phyloP scores from a whole-genome alignment of 2,329 filamentous ascomycete species.

The Gnomoniopsis smithogilvyi region DNA sequence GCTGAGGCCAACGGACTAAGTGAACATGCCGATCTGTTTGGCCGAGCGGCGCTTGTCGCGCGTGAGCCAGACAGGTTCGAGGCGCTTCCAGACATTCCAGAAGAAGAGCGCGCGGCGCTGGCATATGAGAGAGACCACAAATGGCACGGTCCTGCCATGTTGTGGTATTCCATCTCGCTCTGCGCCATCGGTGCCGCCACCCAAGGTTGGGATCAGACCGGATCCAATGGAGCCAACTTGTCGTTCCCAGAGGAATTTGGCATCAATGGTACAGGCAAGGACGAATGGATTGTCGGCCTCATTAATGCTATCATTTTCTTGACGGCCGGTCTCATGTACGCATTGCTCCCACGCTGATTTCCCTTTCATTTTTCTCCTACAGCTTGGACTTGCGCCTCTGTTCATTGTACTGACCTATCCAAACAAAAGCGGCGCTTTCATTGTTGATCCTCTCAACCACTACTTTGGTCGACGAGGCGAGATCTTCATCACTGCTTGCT shows the following conservation, averaged over 20 bases:
- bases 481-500: conserved; percentile 73
- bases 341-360: conserved; percentile 45
- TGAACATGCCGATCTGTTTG: conserved; percentile 56
- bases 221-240: conserved; percentile 47
- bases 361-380: no score
- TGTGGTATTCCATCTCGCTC: conserved; percentile 61
- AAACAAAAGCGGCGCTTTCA: conserved; percentile 38
- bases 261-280: conserved; percentile 35
- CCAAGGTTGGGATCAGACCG: conserved; percentile 41
- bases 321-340: conserved; percentile 56
- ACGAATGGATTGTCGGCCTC: conserved; percentile 56
- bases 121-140: conserved; percentile 63
- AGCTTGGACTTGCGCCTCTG: no score
- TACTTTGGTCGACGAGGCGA: conserved; percentile 49
- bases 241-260: conserved; percentile 55
- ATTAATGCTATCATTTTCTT: conserved; percentile 56
- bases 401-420: neutral
- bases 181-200: conserved; percentile 56
- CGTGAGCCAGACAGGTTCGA: conserved; percentile 65
- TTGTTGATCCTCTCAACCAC: conserved; percentile 47
- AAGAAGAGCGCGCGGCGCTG: conserved; percentile 56
- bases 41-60: conserved; percentile 70
- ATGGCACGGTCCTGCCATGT: conserved; percentile 59
- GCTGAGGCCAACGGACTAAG: conserved; percentile 56
- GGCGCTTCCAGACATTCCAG: conserved; percentile 40